A percentile compares a stretch with the other conserved stretches of the same genome.
These are phyloP conservation scores for Apiotrichum mycotoxinovorans DNA, from an alignment of 1,284 basidiomycete genomes.

Conservation along the genomic window DNA sequence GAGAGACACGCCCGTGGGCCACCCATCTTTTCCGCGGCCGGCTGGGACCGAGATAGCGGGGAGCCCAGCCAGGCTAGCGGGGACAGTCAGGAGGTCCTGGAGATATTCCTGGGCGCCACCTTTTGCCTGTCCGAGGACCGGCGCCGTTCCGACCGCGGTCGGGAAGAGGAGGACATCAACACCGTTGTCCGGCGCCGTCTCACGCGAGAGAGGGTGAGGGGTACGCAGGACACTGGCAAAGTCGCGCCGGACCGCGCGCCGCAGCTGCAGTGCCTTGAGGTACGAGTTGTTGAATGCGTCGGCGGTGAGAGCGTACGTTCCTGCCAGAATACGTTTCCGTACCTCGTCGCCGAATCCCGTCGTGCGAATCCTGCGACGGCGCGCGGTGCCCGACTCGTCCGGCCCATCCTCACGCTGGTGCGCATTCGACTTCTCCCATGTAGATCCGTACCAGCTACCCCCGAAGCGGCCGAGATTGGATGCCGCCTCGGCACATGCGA, in stretches of 20 bases:
- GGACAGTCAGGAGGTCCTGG: slow-evolving; percentile 89
- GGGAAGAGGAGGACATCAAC: slow-evolving; percentile 81
- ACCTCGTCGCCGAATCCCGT: slow-evolving; percentile 81
- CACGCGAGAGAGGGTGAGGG: slow-evolving; percentile 37
- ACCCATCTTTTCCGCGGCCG: slow-evolving; percentile 57
- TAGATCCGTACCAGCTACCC: slow-evolving; percentile 61
- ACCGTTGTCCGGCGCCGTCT: slow-evolving; percentile 38
- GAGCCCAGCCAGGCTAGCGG: slow-evolving; percentile 82
- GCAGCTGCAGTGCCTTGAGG: slow-evolving; percentile 80
- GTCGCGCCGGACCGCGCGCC: slow-evolving; percentile 67
- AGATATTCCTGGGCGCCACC: slow-evolving; percentile 57
- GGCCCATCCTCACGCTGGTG: slow-evolving; percentile 19
- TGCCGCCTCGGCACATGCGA: slow-evolving; percentile 90
- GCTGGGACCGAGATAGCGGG: slow-evolving; percentile 76
- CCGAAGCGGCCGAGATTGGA: slow-evolving; percentile 90
- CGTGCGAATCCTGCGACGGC: slow-evolving; percentile 60
- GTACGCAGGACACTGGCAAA: slow-evolving; percentile 67
- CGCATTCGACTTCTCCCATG: slow-evolving; percentile 54
- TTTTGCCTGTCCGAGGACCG: slow-evolving; percentile 48
- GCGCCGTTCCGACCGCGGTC: slow-evolving; percentile 74
- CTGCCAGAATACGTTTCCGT: slow-evolving; percentile 80
- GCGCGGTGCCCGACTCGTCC: slow-evolving; percentile 53
- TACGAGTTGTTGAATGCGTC: slow-evolving; percentile 97
- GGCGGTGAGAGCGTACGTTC: slow-evolving; percentile 85
- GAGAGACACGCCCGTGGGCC: slow-evolving; percentile 82